phyloP scores from a whole-genome alignment of 164 flowering plant genomes.

The Cinnamomum micranthum region DNA sequence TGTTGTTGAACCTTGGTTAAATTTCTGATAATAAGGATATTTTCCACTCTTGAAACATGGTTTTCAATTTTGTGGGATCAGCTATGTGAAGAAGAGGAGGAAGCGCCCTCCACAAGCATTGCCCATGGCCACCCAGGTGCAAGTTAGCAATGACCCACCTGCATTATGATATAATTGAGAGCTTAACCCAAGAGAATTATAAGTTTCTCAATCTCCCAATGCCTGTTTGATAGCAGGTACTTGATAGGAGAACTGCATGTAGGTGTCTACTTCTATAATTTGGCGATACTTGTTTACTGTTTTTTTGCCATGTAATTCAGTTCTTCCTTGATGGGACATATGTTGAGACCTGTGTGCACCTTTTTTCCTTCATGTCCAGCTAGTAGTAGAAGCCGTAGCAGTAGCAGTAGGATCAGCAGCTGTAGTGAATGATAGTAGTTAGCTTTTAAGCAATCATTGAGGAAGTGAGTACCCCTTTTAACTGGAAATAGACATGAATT shows the following conservation, averaged over 20 bases:
- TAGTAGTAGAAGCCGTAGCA: background rate
- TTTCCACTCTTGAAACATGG: too few relatives aligned
- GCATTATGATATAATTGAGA: background rate
- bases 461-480: slow-evolving; percentile 12
- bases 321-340: background rate
- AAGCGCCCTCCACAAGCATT: slow-evolving; percentile 32
- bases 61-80: too few relatives aligned
- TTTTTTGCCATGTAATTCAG: too few relatives aligned
- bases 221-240: background rate
- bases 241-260: background rate
- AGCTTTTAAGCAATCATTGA: background rate
- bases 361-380: background rate
- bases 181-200: background rate
- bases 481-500: slow-evolving; percentile 9
- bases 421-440: background rate
- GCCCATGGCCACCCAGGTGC: slow-evolving; percentile 23
- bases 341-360: background rate
- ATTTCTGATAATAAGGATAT: too few relatives aligned
- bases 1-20: too few relatives aligned
- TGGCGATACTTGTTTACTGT: background rate
- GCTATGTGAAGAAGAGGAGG: slow-evolving; percentile 81
- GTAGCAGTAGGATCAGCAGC: background rate
- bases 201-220: background rate
- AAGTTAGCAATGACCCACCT: background rate
- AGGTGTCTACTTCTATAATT: background rate